Percentiles rank a stretch among this genome's conserved stretches.
These are phyloP conservation scores for Trichodelitschia bisporula DNA, from an alignment of 495 filamentous ascomycete genomes.

Conservation along the genomic window DNA sequence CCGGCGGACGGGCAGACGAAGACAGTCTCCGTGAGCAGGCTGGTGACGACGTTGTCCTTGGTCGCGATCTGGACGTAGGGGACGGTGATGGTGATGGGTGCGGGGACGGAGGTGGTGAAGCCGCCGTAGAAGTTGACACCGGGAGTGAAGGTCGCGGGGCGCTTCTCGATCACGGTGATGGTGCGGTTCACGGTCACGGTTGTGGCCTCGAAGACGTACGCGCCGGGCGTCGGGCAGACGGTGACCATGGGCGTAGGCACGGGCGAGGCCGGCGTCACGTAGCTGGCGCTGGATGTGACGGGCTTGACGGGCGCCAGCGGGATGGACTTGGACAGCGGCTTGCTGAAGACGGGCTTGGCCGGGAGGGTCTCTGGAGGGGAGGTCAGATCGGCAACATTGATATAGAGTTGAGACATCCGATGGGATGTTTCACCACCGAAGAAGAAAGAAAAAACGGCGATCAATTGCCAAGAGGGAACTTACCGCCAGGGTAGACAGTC, in stretches of 20 bases:
- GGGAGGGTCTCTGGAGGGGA: too few species aligned
- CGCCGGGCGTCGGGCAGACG: conserved; percentile 44
- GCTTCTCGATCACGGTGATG: conserved; percentile 40
- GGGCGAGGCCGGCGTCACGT: conserved; percentile 10
- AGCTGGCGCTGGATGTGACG: conserved; percentile 17
- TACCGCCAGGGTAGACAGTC: too few species aligned
- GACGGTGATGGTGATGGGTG: conserved; percentile 45
- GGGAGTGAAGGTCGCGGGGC: conserved; percentile 33
- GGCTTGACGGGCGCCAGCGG: conserved; percentile 3
- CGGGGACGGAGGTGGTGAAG: conserved; percentile 50
- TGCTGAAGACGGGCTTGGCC: too few species aligned
- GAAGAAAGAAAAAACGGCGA: too few species aligned
- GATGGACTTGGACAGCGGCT: too few species aligned
- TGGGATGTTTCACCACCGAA: too few species aligned
- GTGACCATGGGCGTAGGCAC: conserved; percentile 43
- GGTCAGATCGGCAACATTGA: too few species aligned
- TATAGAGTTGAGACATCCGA: too few species aligned
- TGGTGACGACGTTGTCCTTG: conserved; percentile 35
- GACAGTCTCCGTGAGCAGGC: conserved; percentile 43
- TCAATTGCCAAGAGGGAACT: too few species aligned
- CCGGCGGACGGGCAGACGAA: conserved; percentile 57
- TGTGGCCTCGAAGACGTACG: conserved; percentile 58
- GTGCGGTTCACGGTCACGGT: conserved; percentile 41
- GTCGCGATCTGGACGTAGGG: conserved; percentile 44
- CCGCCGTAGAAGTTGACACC: conserved; percentile 52